These are phyloP conservation scores for Shiraia bambusicola DNA, from an alignment of 2,329 filamentous ascomycete species.

Conservation along the genomic window DNA sequence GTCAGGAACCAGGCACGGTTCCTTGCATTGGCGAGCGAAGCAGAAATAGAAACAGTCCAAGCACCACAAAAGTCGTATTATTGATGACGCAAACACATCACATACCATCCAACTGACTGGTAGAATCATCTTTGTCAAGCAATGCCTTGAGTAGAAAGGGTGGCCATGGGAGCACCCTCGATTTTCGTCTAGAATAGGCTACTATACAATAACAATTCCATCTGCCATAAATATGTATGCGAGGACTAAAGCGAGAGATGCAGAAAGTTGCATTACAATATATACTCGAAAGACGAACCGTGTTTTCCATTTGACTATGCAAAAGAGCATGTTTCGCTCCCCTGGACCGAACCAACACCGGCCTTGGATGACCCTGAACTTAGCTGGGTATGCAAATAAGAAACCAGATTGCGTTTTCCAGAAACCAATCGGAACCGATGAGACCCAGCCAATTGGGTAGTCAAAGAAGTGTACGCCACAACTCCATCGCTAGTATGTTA, in stretches of 20 bases:
- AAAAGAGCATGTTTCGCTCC: constrained; percentile 5
- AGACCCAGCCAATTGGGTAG: constrained; percentile 8
- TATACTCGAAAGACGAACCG: constrained; percentile 16
- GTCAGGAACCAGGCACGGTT: constrained; percentile 18
- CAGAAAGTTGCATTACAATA: constrained; percentile 23
- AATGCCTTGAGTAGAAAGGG: neutral
- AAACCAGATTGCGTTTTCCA: constrained; percentile 27
- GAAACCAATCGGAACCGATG: constrained; percentile 22
- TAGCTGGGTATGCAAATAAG: constrained; percentile 26
- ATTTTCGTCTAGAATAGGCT: neutral
- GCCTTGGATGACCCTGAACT: neutral
- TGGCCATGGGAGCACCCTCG: neutral
- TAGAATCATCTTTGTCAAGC: constrained; percentile 3
- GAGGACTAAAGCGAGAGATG: constrained; percentile 12
- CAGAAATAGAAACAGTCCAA: constrained; percentile 8
- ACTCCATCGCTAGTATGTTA: constrained; percentile 41
- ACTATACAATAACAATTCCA: constrained; percentile 12
- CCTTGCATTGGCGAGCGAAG: constrained; percentile 1
- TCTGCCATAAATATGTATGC: neutral
- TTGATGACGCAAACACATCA: neutral
- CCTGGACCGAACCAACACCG: constrained; percentile 2
- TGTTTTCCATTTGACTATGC: constrained; percentile 12
- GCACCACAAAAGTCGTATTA: too few species aligned
- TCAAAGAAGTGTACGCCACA: constrained; percentile 15
- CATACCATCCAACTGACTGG: constrained; percentile 1